Conservation (phyloP, 768 basidiomycete species). For the Lepiota venenata region DNA sequence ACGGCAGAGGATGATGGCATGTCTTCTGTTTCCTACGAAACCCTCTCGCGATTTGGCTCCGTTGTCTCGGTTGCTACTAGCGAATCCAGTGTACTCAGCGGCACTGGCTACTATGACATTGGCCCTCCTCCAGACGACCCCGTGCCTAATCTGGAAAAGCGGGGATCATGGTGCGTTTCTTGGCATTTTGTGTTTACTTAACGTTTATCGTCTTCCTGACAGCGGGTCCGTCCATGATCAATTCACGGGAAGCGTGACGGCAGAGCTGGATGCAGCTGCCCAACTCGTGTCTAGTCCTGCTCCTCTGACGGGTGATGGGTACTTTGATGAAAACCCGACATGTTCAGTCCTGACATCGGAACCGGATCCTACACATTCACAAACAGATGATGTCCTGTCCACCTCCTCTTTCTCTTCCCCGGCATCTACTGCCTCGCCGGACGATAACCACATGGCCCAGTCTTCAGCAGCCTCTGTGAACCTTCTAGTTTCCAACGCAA, state of each 20-base stretch:
- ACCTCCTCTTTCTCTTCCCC: conserved; percentile 1
- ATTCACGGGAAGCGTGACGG: too few relatives aligned
- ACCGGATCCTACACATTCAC: not conserved
- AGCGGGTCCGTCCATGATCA: conserved; percentile 7
- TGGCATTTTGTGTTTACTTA: conserved; percentile 9
- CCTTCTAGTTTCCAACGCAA: not conserved
- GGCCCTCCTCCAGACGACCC: conserved; percentile 37
- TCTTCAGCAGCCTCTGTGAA: not conserved
- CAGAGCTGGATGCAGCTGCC: not conserved
- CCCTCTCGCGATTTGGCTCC: conserved; percentile 57
- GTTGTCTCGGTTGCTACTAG: conserved; percentile 59
- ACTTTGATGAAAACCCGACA: conserved; percentile 6
- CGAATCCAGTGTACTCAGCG: conserved; percentile 51
- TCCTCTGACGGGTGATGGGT: conserved; percentile 3
- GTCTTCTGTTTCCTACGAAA: conserved; percentile 45
- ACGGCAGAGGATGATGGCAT: conserved; percentile 49
- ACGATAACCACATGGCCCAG: not conserved
- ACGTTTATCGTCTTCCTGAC: not conserved
- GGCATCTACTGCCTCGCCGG: conserved; percentile 4
- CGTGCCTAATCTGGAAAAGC: conserved; percentile 5
- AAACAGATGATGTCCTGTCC: not conserved
- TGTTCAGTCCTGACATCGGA: not conserved
- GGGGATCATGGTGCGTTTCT: conserved; percentile 7
- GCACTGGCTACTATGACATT: conserved; percentile 23
- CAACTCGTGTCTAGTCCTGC: not conserved